These are phyloP conservation scores for Neurospora africana DNA, from an alignment of 495 filamentous ascomycete genomes.

Conservation along the genomic window DNA sequence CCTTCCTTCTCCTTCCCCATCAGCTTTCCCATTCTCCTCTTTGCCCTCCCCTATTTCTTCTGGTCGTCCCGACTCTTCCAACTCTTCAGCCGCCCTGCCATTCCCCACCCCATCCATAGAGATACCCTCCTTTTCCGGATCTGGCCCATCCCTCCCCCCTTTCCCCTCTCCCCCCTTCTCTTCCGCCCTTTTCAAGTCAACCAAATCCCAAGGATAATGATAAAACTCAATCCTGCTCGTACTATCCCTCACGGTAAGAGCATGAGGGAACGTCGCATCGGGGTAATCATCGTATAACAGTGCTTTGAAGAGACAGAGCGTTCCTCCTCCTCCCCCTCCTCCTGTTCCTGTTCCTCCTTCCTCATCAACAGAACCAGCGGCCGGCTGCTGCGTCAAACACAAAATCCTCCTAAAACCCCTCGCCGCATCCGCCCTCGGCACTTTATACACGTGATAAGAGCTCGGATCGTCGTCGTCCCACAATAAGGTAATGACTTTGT, in stretches of 20 bases:
- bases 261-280: constrained; percentile 1
- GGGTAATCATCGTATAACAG: constrained; percentile 3
- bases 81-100: neutral
- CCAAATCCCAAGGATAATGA: neutral
- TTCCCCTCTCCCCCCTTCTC: neutral
- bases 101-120: neutral
- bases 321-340: neutral
- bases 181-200: neutral
- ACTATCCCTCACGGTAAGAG: constrained; percentile 3
- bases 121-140: neutral
- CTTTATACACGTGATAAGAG: neutral
- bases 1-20: neutral
- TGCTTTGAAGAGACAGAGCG: constrained; percentile 2
- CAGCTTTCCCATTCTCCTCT: neutral
- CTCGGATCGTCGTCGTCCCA: constrained; percentile 1
- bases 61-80: accelerated
- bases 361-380: neutral
- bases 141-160: neutral
- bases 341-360: neutral
- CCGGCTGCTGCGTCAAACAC: constrained; percentile 4
- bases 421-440: neutral
- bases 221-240: constrained; percentile 9
- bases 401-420: neutral
- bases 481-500: constrained; percentile 3
- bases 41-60: neutral